Base-by-base conservation (phyloP, 495 filamentous ascomycete species). In the Penicillium simplicissimum region DNA sequence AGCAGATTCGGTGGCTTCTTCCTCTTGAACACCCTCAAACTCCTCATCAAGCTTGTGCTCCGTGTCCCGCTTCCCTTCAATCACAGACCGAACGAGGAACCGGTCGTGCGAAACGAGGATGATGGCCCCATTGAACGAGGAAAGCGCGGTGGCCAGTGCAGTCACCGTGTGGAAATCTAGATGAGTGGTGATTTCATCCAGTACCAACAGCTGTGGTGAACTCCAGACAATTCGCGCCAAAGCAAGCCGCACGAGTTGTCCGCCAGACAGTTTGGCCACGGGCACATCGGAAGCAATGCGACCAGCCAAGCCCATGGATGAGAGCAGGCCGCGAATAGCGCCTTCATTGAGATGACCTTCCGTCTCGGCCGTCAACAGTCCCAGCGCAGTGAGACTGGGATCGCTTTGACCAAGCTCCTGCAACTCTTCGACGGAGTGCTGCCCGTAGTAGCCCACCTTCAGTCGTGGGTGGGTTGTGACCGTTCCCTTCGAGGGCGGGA, bases 161-260 rank as follows among this genome's bases (percentile, higher is more conserved):
- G 79, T 81, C 33, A 93, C 89, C 3, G 88, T 91, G 70, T 92
- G 80, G 64, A 87, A 88, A 64, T 96, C 91, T 37, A 96, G 75
- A 76, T 94, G 91, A n/a, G 90, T 96, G 10, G 89, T 94, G 17
- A 89, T 87, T 70, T 96, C 91, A 67, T 96, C 91, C 9, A 96
- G 82, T 14, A 96, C 81, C 23, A 96, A 81, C 25, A 90, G 78
- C 31, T 92, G 90, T 48, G 91, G 91, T 11, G 80, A 75, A 40
- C 73, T 77, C 84, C 87, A 88, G 37, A 93, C 69, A 4, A 93
- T 71, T 52, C 84, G 74, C 11, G 90, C 90, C 43, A 95, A 75
- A 35, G 89, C 85, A n/a, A 90, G 74, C 17, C 90, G 81, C n/a
- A 93, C 90, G 9, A 90, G 77, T 74, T 95, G 91, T 0, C 91